These are phyloP conservation scores for Hyaloscypha variabilis DNA, from an alignment of 495 filamentous ascomycete genomes.

Conservation along the genomic window DNA sequence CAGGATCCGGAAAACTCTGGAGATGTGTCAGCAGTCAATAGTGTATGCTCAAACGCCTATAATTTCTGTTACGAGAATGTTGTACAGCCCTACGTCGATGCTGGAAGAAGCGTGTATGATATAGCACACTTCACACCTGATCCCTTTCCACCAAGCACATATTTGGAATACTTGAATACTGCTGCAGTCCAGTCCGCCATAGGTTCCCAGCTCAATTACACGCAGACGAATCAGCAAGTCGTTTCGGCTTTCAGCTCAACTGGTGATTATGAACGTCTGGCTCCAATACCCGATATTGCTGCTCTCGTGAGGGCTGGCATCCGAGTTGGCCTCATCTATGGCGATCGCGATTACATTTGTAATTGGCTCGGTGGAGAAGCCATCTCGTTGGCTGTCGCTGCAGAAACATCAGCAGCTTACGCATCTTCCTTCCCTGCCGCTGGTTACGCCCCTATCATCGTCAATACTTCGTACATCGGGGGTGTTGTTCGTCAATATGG, in stretches of 20 bases:
- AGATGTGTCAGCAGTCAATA: conserved; percentile 47
- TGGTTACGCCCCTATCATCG: conserved; percentile 57
- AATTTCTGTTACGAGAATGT: conserved; percentile 47
- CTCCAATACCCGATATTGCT: conserved; percentile 51
- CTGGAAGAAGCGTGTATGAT: conserved; percentile 64
- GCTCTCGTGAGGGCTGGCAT: conserved; percentile 57
- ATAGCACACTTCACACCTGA: conserved; percentile 53
- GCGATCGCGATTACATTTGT: conserved; percentile 65
- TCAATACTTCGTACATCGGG: conserved; percentile 49
- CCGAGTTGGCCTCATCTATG: conserved; percentile 71
- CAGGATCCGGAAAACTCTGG: conserved; percentile 50
- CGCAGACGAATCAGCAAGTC: conserved; percentile 52
- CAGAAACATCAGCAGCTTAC: conserved; percentile 43
- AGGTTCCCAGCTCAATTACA: conserved; percentile 69
- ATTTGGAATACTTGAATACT: conserved; percentile 65
- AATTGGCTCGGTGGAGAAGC: conserved; percentile 70
- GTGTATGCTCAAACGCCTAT: conserved; percentile 42
- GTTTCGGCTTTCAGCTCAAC: conserved; percentile 53
- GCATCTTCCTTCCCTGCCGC: conserved; percentile 49
- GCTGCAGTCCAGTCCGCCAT: conserved; percentile 63
- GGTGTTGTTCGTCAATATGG: conserved; percentile 70
- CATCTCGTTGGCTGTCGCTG: conserved; percentile 57
- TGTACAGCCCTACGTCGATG: conserved; percentile 45
- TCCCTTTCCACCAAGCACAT: conserved; percentile 65
- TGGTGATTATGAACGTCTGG: conserved; percentile 52